Percentiles rank a stretch among this genome's conserved stretches.
Conservation (phyloP, 306 rosid genomes). For the Lathyrus aphaca region DNA sequence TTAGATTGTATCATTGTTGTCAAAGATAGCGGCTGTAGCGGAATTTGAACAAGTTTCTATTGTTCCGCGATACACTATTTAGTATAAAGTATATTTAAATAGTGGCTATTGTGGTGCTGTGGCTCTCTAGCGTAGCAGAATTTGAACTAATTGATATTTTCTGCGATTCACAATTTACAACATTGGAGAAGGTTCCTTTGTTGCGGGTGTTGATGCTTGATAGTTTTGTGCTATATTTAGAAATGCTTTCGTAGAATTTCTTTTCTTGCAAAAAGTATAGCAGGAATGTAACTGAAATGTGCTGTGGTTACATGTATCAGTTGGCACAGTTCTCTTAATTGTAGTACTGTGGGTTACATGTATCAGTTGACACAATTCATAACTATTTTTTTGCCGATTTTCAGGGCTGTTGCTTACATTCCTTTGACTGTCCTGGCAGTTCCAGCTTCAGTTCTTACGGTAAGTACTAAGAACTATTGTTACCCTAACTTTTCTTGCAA, state of each 20-base stretch:
- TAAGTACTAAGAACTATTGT: slow-evolving; percentile 55
- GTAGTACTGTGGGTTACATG: neutral
- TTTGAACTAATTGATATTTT: too few relatives aligned
- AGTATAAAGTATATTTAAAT: too few relatives aligned
- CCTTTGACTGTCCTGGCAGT: slow-evolving; percentile 96
- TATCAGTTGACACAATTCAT: slow-evolving; percentile 12
- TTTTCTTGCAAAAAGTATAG: neutral
- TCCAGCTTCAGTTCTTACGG: slow-evolving; percentile 95
- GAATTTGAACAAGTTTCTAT: too few relatives aligned
- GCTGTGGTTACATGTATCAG: slow-evolving; percentile 1
- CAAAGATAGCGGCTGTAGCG: too few relatives aligned
- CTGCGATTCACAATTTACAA: too few relatives aligned
- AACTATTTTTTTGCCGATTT: slow-evolving; percentile 28
- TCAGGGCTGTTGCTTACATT: slow-evolving; percentile 93
- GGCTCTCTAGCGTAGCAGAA: too few relatives aligned
- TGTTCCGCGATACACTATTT: too few relatives aligned
- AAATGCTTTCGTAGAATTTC: slow-evolving; percentile 6
- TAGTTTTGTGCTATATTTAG: neutral
- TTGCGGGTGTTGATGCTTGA: slow-evolving; percentile 11
- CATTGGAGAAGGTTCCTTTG: neutral
- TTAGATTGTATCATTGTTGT: neutral
- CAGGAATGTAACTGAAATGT: neutral
- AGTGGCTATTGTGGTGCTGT: too few relatives aligned
- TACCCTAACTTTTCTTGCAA: slow-evolving; percentile 18
- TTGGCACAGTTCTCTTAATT: neutral